Base-by-base conservation (phyloP, 2,329 filamentous ascomycete genomes). In the Coleophoma crateriformis region DNA sequence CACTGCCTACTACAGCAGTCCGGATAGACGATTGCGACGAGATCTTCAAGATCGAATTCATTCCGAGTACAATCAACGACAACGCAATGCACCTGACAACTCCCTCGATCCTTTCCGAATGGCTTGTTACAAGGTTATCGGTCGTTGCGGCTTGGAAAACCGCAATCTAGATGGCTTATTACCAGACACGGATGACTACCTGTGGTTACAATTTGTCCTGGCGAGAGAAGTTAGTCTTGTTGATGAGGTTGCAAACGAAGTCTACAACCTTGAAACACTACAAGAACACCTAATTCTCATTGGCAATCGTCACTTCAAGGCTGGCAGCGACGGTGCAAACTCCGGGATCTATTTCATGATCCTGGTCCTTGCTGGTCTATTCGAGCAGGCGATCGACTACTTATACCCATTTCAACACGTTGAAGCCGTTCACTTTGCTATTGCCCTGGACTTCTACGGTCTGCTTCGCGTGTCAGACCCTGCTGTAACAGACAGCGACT, bases 91-190 rank as follows among this genome's bases (percentile, higher is more conserved):
- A 1, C 88, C 89, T 1, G 88, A 94, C 51, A 86, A 91, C 64
- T 88, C 88, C 1, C 84, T 95, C 55, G 94, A 99, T 66, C 94
- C 94, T 22, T 99, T 95, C 72, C 85, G 90, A 48, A 91, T 96
- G 83, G 91, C 92, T 44, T 96, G 94, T 67, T 97, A 97, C 77
- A 97, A 99, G 76, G 85, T 99, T 54, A 87, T 99, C 59, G 94
- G 95, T 42, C 90, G 84, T 42, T 85, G 83, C 58, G 84, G 86
- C 60, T 71, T 87, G 22, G 74, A 72, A 62, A 83, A 84, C 67
- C 79, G 84, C 54, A 81, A 76, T 57, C 67, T 87, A 32, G 81
- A 84, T 20, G 78, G 78, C 42, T 69, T 87, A 34, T 80, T 79
- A 60, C 81, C 77, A 13, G 80, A 83, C 50, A 79, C 86, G 51